Evolutionary conservation across 2,329 filamentous ascomycete species (phyloP).

Genomic region (Beauveria pseudobassiana): DNA sequence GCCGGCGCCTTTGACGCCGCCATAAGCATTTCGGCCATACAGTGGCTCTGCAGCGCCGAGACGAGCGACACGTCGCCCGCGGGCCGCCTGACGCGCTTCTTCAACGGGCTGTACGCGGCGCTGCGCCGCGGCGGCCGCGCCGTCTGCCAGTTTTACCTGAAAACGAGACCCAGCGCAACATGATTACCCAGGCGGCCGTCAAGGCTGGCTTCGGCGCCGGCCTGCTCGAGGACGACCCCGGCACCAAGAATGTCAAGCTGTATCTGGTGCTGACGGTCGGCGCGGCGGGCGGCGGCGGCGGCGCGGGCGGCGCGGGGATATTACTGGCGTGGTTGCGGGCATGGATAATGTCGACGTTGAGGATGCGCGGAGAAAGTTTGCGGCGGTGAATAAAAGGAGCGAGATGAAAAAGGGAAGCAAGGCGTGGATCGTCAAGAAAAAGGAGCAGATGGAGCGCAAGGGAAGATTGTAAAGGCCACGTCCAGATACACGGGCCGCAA

Average conservation of each 20-base stretch:
- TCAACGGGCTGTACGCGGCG: slow-evolving; percentile 83
- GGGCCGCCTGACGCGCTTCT: slow-evolving; percentile 75
- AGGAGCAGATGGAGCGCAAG: slow-evolving; percentile 89
- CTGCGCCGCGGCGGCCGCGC: slow-evolving; percentile 78
- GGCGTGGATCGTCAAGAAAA: slow-evolving; percentile 77
- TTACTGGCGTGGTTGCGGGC: slow-evolving; percentile 80
- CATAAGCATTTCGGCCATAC: slow-evolving; percentile 90
- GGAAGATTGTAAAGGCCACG: slow-evolving; percentile 83
- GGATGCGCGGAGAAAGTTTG: slow-evolving; percentile 54
- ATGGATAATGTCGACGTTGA: slow-evolving; percentile 84
- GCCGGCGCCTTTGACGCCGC: slow-evolving; percentile 90
- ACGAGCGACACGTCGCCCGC: slow-evolving; percentile 74
- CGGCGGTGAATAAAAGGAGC: slow-evolving; percentile 32
- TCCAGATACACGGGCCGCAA: slow-evolving; percentile 94
- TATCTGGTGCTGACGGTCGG: slow-evolving; percentile 93
- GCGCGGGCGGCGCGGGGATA: slow-evolving; percentile 51
- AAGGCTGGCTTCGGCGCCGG: slow-evolving; percentile 93
- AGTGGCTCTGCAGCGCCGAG: slow-evolving; percentile 97
- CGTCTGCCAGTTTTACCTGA: slow-evolving; percentile 97
- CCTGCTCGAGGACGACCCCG: slow-evolving; percentile 88
- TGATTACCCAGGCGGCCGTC: slow-evolving; percentile 87
- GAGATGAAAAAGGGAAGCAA: slow-evolving; percentile 73
- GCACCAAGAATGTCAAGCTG: slow-evolving; percentile 94
- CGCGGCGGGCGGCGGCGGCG: slow-evolving; percentile 47
- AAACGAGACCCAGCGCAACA: slow-evolving; percentile 86